A percentile compares a stretch with the other conserved stretches of the same genome.
These are phyloP conservation scores for Trichoderma sp. DNA, from an alignment of 2,329 filamentous ascomycete genomes.

Conservation along the genomic window DNA sequence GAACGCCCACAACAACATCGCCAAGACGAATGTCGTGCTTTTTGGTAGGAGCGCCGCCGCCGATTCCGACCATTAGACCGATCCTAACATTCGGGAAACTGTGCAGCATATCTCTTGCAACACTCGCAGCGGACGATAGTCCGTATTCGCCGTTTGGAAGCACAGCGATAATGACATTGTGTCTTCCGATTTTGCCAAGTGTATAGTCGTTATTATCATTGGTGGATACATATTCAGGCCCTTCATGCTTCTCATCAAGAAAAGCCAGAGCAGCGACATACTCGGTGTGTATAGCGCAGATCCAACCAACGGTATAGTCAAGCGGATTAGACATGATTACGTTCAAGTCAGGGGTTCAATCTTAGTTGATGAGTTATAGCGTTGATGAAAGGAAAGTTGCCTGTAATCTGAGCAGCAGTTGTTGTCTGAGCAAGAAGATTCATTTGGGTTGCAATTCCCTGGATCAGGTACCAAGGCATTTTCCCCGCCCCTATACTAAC, in stretches of 20 bases:
- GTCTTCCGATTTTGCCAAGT: not conserved
- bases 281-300: not conserved
- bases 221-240: not conserved
- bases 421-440: no score
- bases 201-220: not conserved
- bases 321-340: no score
- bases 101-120: not conserved
- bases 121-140: fast-evolving
- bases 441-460: no score
- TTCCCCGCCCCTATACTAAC: no score
- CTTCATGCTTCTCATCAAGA: not conserved
- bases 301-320: not conserved
- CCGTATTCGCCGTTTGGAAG: not conserved
- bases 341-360: no score
- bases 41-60: not conserved
- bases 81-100: not conserved
- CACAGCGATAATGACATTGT: not conserved
- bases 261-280: not conserved
- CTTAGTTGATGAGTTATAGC: no score
- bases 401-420: no score
- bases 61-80: not conserved
- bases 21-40: not conserved
- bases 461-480: no score
- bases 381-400: no score
- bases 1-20: not conserved